Evolutionary conservation across 495 filamentous ascomycete species (phyloP).

Genomic region (Penicillium cosmopolitanum): DNA sequence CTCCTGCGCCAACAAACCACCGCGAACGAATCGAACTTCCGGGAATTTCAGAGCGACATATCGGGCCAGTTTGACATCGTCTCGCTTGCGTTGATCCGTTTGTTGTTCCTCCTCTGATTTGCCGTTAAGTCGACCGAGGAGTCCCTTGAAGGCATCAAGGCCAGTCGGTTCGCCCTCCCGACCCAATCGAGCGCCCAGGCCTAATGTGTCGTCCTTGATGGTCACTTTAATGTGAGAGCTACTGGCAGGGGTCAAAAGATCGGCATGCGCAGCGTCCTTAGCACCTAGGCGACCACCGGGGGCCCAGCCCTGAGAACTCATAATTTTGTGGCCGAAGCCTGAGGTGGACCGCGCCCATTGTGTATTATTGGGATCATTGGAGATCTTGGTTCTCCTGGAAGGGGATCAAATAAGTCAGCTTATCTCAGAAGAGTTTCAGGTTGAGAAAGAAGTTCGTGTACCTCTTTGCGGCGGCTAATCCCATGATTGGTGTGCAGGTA

Average conservation of each 20-base stretch:
- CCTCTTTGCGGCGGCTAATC: conserved; percentile 74
- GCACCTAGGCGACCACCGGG: conserved; percentile 81
- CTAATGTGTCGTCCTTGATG: conserved; percentile 87
- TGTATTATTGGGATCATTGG: conserved; percentile 91
- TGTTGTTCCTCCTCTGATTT: conserved; percentile 70
- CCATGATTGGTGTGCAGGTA: conserved; percentile 54
- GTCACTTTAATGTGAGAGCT: conserved; percentile 76
- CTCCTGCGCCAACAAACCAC: conserved; percentile 77
- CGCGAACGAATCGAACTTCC: conserved; percentile 76
- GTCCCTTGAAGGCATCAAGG: conserved; percentile 77
- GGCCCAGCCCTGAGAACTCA: conserved; percentile 86
- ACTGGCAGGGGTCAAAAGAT: conserved; percentile 74
- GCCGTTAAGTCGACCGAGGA: conserved; percentile 88
- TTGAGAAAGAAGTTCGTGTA: conserved; percentile 39
- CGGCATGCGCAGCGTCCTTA: conserved; percentile 69
- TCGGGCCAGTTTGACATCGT: conserved; percentile 64
- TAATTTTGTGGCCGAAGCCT: conserved; percentile 83
- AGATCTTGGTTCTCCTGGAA: conserved; percentile 76
- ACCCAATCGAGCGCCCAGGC: conserved; percentile 77
- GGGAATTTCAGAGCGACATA: conserved; percentile 74
- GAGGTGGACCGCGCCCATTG: conserved; percentile 82
- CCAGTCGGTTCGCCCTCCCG: conserved; percentile 71
- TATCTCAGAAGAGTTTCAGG: background rate
- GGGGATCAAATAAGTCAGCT: background rate
- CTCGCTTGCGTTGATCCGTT: conserved; percentile 63